Evolutionary conservation across 2,329 filamentous ascomycete species (phyloP).

Genomic region (Fusarium sp.): DNA sequence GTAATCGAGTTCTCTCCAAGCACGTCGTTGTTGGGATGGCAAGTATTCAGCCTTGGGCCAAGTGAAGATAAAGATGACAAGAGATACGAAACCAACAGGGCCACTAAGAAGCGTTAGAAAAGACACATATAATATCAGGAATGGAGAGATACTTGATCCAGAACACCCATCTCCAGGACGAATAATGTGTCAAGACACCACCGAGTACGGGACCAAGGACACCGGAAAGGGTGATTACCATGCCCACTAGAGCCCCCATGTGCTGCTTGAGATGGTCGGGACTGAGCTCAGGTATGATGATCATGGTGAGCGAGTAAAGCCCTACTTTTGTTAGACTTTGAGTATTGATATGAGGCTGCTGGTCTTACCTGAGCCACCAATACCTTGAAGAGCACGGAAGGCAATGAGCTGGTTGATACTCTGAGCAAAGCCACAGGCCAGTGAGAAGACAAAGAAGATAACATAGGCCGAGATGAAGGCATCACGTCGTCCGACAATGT

Average conservation of each 20-base stretch:
- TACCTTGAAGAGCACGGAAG: slow-evolving; percentile 61
- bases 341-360: neutral
- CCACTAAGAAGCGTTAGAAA: slow-evolving; percentile 52
- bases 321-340: slow-evolving; percentile 47
- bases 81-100: slow-evolving; percentile 60
- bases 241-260: slow-evolving; percentile 60
- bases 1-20: slow-evolving; percentile 64
- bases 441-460: slow-evolving; percentile 66
- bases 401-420: slow-evolving; percentile 58
- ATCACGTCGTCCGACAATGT: slow-evolving; percentile 64
- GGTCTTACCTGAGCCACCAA: slow-evolving; percentile 61
- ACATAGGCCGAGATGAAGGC: slow-evolving; percentile 63
- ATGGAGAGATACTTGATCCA: slow-evolving; percentile 64
- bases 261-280: slow-evolving; percentile 54
- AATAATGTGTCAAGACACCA: slow-evolving; percentile 61
- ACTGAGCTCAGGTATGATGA: slow-evolving; percentile 63
- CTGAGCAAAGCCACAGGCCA: slow-evolving; percentile 60
- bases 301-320: slow-evolving; percentile 67
- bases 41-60: slow-evolving; percentile 62
- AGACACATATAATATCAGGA: neutral
- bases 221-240: slow-evolving; percentile 60
- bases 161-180: slow-evolving; percentile 66
- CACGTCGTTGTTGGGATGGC: slow-evolving; percentile 51
- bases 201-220: slow-evolving; percentile 64
- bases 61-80: slow-evolving; percentile 58